These are phyloP conservation scores for Themeda triandra DNA, from an alignment of 176 grass and related monocot genomes.

Conservation along the genomic window DNA sequence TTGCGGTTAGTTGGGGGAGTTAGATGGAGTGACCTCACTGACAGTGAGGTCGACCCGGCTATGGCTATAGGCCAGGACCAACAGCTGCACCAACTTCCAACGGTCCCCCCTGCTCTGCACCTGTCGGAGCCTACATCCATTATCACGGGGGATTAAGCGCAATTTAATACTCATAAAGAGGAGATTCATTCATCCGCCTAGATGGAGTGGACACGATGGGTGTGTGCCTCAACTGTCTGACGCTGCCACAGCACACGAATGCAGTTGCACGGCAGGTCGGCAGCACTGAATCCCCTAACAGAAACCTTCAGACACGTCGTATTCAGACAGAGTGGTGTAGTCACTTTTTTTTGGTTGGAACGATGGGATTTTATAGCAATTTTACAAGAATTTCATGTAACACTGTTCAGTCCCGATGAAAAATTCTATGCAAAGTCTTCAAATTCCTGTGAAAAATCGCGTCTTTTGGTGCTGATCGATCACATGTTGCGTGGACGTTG, in stretches of 20 bases:
- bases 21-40: slow-evolving; percentile 19
- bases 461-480: neutral
- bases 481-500: neutral
- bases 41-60: neutral
- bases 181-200: neutral
- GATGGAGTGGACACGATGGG: neutral
- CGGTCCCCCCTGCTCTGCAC: slow-evolving; percentile 15
- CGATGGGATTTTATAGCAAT: neutral
- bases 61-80: neutral
- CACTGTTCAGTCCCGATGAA: neutral
- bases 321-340: too few relatives aligned
- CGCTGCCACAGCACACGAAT: neutral
- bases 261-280: slow-evolving; percentile 15
- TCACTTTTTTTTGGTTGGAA: neutral
- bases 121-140: slow-evolving; percentile 20
- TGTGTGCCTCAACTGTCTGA: neutral
- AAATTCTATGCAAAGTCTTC: neutral
- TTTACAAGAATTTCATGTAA: neutral
- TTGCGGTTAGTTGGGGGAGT: slow-evolving; percentile 41
- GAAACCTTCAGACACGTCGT: neutral
- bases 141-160: slow-evolving; percentile 16
- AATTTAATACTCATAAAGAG: slow-evolving; percentile 28
- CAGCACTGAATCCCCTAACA: slow-evolving; percentile 2
- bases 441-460: neutral
- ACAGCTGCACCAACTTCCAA: slow-evolving; percentile 45